Base-by-base conservation (phyloP, 306 rosid genomes). In the Gynostemma pentaphyllum region DNA sequence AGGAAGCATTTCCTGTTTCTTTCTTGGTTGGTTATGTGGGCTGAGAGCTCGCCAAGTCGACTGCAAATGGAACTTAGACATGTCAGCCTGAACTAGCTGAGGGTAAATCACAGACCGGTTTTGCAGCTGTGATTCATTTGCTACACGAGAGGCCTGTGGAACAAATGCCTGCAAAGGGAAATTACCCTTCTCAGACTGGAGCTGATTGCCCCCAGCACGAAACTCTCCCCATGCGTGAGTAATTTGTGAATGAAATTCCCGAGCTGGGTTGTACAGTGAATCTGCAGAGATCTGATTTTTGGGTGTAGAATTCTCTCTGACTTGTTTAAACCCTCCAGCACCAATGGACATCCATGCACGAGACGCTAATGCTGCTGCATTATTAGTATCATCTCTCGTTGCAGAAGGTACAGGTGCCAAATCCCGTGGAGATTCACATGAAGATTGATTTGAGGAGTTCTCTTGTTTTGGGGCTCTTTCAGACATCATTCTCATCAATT, bases 271-370 rank as follows among this genome's bases (percentile, higher is more conserved):
- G 74, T 81, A 86, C 26, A 83, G 74, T 32, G 99, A 89, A 66
- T 86, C 90, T 12, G 88, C 95, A 48, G 87, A 79, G 56, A 84
- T 86, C 64, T 79, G 96, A 60, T 49, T 79, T 62, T 79, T 83
- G 9, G 95, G 81, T 67, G 82, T 70, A 13, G 83, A 76, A 79
- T 30, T 83, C 29, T 88, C 97, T 21, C 79, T 71, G 19, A 82
- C 86, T 69, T 79, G 92, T 75, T 83, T 94, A 77, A 84, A 86
- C 8, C 90, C 87, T 73, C 88, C 95, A 27, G 95, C 94, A 46
- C 99, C 99, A 24, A 88, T 76, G 11, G 99, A 88, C 97, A 94
- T 94, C 99, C 99, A 94, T 42, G 95, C 99, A 22, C 94, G 95
- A 30, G 99, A 95, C 62, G 99, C 90, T 29, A 86, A 88, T 7